Percentiles rank a stretch among this genome's conserved stretches.
Evolutionary conservation across 2,329 filamentous ascomycete genomes (phyloP).

Genomic region (Emericellopsis cladophorae): DNA sequence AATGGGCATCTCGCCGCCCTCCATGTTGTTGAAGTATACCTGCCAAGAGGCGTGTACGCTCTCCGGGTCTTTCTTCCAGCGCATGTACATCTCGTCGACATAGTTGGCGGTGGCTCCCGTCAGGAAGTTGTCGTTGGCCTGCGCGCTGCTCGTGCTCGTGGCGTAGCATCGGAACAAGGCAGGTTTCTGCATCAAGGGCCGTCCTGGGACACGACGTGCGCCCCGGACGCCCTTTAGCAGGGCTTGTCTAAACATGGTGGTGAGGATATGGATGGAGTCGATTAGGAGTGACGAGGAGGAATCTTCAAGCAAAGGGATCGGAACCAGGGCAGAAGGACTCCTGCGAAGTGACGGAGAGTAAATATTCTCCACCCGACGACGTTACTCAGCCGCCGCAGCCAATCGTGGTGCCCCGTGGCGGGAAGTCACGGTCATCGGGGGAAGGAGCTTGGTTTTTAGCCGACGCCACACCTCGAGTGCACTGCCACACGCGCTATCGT

Average conservation of each 20-base stretch:
- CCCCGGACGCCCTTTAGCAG: not conserved
- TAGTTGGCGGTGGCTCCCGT: conserved; percentile 97
- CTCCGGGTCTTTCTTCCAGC: conserved; percentile 87
- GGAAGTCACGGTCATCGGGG: too few species aligned
- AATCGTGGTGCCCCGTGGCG: too few species aligned
- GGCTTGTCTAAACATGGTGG: not conserved
- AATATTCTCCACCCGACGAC: too few species aligned
- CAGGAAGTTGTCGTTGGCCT: conserved; percentile 91
- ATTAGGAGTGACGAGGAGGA: too few species aligned
- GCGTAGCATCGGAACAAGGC: conserved; percentile 32
- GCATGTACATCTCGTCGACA: conserved; percentile 98
- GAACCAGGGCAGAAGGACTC: too few species aligned
- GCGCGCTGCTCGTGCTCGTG: conserved; percentile 40
- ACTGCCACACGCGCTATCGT: not conserved
- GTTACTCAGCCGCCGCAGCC: too few species aligned
- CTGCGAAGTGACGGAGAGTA: too few species aligned
- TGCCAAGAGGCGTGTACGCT: conserved; percentile 98
- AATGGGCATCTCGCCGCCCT: conserved; percentile 93
- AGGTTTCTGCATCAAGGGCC: not conserved
- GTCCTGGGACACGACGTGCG: not conserved
- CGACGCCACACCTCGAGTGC: not conserved
- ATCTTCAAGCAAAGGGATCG: conserved; percentile 20
- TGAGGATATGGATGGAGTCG: not conserved
- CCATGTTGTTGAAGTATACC: conserved; percentile 99
- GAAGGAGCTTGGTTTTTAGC: too few species aligned